phyloP scores from a whole-genome alignment of 345 rosid genomes.

The Moricandia arvensis region DNA sequence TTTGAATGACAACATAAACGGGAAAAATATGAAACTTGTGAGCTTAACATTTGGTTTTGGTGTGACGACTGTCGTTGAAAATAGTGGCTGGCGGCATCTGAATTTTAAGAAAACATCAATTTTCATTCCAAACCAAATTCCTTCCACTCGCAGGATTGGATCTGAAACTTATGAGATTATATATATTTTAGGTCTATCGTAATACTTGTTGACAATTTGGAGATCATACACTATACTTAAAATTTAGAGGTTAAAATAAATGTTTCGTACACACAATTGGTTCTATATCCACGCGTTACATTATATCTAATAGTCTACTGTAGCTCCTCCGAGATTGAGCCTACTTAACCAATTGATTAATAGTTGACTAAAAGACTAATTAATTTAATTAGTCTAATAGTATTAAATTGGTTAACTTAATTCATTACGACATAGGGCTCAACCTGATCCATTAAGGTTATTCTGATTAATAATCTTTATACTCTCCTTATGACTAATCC shows the following conservation, averaged over 20 bases:
- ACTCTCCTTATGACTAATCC: conserved; percentile 15
- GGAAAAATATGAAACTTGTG: conserved; percentile 4
- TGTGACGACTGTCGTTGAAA: conserved; percentile 30
- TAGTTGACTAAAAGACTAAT: neutral
- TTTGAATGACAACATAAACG: neutral
- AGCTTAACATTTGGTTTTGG: conserved; percentile 21
- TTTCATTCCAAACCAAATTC: too few relatives aligned
- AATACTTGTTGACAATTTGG: too few relatives aligned
- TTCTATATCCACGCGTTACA: conserved; percentile 31
- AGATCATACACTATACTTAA: too few relatives aligned
- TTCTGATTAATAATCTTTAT: conserved; percentile 7
- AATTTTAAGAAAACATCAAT: neutral
- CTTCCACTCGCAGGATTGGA: too few relatives aligned
- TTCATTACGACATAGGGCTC: conserved; percentile 27
- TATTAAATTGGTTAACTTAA: conserved; percentile 17
- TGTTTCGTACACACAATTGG: too few relatives aligned
- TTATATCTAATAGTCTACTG: conserved; percentile 12
- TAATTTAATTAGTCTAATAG: conserved; percentile 6
- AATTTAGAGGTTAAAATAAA: too few relatives aligned
- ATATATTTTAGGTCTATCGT: too few relatives aligned
- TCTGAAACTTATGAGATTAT: too few relatives aligned
- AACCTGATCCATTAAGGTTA: conserved; percentile 20
- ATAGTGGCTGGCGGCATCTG: conserved; percentile 46
- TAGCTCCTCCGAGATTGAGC: conserved; percentile 28
- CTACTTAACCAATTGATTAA: neutral